These are phyloP conservation scores for Botrytis pseudocinerea DNA, from an alignment of 2,329 filamentous ascomycete genomes.

Conservation along the genomic window DNA sequence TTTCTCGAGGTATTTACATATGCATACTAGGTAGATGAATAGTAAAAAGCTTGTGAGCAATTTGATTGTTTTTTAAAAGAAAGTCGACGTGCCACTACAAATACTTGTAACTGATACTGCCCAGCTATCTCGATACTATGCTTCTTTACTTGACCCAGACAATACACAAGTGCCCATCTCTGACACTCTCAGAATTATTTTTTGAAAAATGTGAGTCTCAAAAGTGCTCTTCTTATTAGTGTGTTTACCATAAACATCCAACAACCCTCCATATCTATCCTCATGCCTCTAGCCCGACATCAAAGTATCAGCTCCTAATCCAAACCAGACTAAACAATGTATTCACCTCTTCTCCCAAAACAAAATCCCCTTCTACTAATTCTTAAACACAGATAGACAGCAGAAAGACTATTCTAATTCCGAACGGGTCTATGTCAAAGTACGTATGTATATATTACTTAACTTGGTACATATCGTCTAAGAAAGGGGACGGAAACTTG, in stretches of 20 bases:
- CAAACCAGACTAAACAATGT: background rate
- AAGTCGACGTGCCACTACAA: background rate
- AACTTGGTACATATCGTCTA: background rate
- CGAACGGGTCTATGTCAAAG: background rate
- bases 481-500: background rate
- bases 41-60: conserved; percentile 16
- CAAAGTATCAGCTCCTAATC: background rate
- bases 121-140: background rate
- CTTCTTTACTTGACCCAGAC: background rate
- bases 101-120: background rate
- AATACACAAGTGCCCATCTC: background rate
- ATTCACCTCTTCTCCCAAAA: background rate
- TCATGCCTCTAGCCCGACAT: background rate
- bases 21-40: conserved; percentile 23
- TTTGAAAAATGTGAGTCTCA: background rate
- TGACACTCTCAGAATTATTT: background rate
- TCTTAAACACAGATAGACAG: background rate
- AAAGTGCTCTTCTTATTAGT: background rate
- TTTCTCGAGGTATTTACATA: conserved; percentile 20
- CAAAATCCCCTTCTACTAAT: background rate
- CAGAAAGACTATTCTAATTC: background rate
- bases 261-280: background rate
- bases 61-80: background rate
- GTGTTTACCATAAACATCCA: background rate
- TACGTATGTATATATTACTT: background rate